Conservation (phyloP, 495 filamentous ascomycete species). For the Aspergillus avenaceus region DNA sequence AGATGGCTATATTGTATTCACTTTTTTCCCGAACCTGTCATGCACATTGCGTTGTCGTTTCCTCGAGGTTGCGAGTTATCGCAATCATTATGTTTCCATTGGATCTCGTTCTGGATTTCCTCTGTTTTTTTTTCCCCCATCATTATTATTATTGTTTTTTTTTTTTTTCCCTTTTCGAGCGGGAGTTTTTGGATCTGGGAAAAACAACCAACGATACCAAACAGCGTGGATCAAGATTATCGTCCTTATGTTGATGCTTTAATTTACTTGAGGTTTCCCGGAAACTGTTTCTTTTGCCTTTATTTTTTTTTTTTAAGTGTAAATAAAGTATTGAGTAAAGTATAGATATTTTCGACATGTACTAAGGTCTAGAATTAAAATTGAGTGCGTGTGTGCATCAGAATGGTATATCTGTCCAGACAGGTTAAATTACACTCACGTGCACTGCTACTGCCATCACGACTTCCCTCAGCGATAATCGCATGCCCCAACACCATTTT, state of each 20-base stretch:
- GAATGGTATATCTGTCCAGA: conserved; percentile 22
- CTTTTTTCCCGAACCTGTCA: too few relatives aligned
- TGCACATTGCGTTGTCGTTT: too few relatives aligned
- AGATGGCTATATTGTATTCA: too few relatives aligned
- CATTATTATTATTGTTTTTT: neutral
- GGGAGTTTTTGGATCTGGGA: conserved; percentile 6
- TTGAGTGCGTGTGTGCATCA: too few relatives aligned
- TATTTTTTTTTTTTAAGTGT: neutral
- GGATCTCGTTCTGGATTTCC: neutral
- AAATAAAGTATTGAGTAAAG: neutral
- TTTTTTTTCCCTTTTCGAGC: neutral
- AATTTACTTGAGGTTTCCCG: too few relatives aligned
- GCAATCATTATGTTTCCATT: neutral
- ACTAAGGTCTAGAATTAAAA: too few relatives aligned
- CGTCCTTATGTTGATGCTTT: neutral
- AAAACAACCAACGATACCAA: conserved; percentile 1
- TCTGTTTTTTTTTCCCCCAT: neutral
- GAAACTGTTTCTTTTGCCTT: neutral
- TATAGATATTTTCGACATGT: too few relatives aligned
- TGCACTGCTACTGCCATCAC: conserved; percentile 8
- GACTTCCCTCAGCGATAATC: too few relatives aligned
- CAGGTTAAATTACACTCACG: conserved; percentile 11
- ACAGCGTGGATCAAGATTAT: neutral
- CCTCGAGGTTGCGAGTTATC: too few relatives aligned
- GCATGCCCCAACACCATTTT: too few relatives aligned